phyloP scores from a whole-genome alignment of 257 asterid genomes.

The Nicotiana noctiflora region DNA sequence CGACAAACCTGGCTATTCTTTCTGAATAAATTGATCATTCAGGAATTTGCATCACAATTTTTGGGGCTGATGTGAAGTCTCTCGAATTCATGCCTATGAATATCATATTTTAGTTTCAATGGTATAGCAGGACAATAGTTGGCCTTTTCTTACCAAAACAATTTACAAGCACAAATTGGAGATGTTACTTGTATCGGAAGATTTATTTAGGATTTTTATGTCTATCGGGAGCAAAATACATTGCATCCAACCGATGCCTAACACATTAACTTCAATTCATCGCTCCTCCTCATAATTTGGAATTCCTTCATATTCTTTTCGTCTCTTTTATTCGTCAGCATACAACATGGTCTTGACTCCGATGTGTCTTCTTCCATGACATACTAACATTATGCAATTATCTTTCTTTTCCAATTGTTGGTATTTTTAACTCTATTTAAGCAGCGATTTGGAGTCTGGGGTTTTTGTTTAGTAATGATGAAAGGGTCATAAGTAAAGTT shows the following conservation, averaged over 20 bases:
- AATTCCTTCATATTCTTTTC: background rate
- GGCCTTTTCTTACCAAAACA: background rate
- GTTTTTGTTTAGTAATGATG: background rate
- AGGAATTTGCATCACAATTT: background rate
- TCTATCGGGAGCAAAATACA: background rate
- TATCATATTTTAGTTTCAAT: background rate
- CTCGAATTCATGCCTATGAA: background rate
- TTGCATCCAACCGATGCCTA: background rate
- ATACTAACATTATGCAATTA: background rate
- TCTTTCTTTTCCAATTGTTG: background rate
- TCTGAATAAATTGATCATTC: background rate
- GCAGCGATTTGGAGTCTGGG: background rate
- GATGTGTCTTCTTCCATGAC: background rate
- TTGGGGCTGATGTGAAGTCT: background rate
- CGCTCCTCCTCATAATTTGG: no score
- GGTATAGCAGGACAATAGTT: background rate
- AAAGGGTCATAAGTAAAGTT: background rate
- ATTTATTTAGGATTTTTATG: background rate
- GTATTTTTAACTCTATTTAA: background rate
- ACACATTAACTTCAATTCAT: no score
- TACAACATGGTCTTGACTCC: background rate
- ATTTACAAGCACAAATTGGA: background rate
- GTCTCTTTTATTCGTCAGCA: background rate
- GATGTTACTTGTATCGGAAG: background rate
- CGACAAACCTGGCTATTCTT: slow-evolving; percentile 3